These are phyloP conservation scores for Fusarium sp. DNA, from an alignment of 2,329 filamentous ascomycete species.

Conservation along the genomic window DNA sequence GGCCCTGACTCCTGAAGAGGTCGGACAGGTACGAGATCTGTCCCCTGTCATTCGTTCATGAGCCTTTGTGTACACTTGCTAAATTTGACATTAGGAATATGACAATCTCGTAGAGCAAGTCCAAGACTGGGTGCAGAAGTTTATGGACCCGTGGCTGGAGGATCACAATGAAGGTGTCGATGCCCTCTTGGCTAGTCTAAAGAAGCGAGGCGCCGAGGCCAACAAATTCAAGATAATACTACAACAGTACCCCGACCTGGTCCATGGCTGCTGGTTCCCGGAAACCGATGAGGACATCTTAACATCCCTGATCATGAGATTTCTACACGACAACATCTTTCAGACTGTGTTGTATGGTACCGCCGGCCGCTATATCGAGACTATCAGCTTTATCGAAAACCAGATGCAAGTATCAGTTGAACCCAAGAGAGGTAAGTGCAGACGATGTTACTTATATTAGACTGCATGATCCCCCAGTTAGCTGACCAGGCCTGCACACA, in stretches of 20 bases:
- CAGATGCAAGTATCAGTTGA: conserved; percentile 55
- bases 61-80: conserved; percentile 3
- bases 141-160: conserved; percentile 53
- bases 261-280: conserved; percentile 52
- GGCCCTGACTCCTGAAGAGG: conserved; percentile 56
- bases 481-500: conserved; percentile 22
- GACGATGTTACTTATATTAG: background rate
- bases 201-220: conserved; percentile 47
- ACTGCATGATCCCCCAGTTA: no score
- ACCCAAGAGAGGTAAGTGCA: conserved; percentile 55
- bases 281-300: conserved; percentile 58
- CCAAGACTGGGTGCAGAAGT: conserved; percentile 55
- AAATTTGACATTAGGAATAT: conserved; percentile 52
- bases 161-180: conserved; percentile 47
- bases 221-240: conserved; percentile 48
- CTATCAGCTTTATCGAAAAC: conserved; percentile 54
- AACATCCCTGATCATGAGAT: conserved; percentile 55
- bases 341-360: conserved; percentile 52
- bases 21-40: conserved; percentile 51
- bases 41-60: background rate
- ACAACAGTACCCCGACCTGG: conserved; percentile 52
- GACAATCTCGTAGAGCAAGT: conserved; percentile 54
- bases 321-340: conserved; percentile 55
- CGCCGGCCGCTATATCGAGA: conserved; percentile 42
- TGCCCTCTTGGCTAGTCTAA: conserved; percentile 36